Conservation (phyloP, 371 early-diverging fungal genomes). For the Mucor velutinosus region DNA sequence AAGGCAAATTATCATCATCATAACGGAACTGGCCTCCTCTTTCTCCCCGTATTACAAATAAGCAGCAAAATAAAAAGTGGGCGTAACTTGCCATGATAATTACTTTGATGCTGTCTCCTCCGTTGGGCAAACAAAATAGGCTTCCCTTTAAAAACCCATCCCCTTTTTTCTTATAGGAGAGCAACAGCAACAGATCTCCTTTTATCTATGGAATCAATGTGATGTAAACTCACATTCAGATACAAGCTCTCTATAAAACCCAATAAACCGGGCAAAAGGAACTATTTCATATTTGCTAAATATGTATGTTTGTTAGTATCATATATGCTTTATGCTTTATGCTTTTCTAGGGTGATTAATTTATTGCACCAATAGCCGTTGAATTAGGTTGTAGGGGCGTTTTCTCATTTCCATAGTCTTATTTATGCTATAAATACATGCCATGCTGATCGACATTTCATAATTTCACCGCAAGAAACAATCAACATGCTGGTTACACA, state of each 20-base stretch:
- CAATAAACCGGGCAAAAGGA: neutral
- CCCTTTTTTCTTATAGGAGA: neutral
- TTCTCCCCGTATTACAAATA: neutral
- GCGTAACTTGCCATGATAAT: neutral
- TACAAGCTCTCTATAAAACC: neutral
- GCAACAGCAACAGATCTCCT: neutral
- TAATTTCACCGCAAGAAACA: neutral
- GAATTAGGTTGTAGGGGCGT: neutral
- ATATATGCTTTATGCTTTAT: neutral
- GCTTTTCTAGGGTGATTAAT: neutral
- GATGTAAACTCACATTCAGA: neutral
- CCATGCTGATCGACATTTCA: neutral
- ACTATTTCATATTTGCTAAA: neutral
- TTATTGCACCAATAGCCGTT: neutral
- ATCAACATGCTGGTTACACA: constrained; percentile 3
- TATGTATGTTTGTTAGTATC: neutral
- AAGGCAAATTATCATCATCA: neutral
- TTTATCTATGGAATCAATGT: neutral
- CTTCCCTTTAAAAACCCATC: neutral
- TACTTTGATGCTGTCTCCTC: neutral
- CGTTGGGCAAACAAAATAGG: neutral
- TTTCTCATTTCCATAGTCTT: neutral
- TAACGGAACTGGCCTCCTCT: neutral
- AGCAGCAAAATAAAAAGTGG: neutral
- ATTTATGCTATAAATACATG: neutral